These are phyloP conservation scores for Protomyces inundatus DNA, from an alignment of 1,139 yeast species.

Conservation along the genomic window DNA sequence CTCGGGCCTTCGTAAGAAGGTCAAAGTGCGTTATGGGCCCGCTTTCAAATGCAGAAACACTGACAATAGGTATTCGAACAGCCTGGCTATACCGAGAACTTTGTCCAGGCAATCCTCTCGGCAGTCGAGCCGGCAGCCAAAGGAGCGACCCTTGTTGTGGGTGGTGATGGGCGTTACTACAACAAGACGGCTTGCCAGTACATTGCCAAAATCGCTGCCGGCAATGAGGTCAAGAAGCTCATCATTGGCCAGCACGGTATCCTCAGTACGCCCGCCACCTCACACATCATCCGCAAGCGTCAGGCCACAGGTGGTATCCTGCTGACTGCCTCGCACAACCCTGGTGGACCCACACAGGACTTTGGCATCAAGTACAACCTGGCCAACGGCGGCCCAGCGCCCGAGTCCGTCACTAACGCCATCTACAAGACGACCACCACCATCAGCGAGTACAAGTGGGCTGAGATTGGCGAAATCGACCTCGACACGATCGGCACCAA, in stretches of 20 bases:
- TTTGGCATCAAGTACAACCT: slow-evolving; percentile 94
- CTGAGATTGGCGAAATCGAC: slow-evolving; percentile 46
- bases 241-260: slow-evolving; percentile 85
- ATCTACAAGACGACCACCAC: slow-evolving; percentile 66
- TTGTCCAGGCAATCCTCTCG: slow-evolving; percentile 76
- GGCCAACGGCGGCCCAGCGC: slow-evolving; percentile 98
- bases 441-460: slow-evolving; percentile 57
- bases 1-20: slow-evolving; percentile 91
- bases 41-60: background rate
- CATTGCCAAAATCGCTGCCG: slow-evolving; percentile 80
- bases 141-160: slow-evolving; percentile 76
- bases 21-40: slow-evolving; percentile 38
- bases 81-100: slow-evolving; percentile 83
- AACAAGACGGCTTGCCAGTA: slow-evolving; percentile 75
- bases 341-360: slow-evolving; percentile 89
- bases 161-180: slow-evolving; percentile 96
- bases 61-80: slow-evolving; percentile 58
- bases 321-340: slow-evolving; percentile 94
- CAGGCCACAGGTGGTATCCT: slow-evolving; percentile 91
- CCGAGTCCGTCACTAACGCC: slow-evolving; percentile 84
- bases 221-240: slow-evolving; percentile 71
- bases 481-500: slow-evolving; percentile 52
- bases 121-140: slow-evolving; percentile 86
- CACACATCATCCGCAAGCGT: slow-evolving; percentile 75
- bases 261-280: slow-evolving; percentile 92